phyloP scores from a whole-genome alignment of 164 flowering plant species.

The Umbilicus rupestris region DNA sequence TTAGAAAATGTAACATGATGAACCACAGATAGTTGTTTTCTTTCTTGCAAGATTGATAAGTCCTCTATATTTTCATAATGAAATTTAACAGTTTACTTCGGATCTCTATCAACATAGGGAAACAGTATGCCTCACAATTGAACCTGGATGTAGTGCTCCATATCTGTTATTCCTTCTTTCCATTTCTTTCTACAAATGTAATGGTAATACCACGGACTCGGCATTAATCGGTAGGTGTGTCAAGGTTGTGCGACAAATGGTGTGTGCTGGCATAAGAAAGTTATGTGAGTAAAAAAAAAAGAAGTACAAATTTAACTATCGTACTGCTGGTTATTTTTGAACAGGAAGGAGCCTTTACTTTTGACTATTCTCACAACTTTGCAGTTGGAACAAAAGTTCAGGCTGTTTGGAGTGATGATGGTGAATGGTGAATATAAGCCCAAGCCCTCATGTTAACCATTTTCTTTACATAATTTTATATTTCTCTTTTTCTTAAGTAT shows the following conservation, averaged over 20 bases:
- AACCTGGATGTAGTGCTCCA: background rate
- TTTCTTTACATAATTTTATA: slow-evolving; percentile 10
- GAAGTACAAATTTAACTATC: background rate
- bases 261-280: background rate
- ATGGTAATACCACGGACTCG: background rate
- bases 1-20: background rate
- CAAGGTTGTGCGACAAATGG: background rate
- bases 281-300: background rate
- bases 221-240: background rate
- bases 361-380: slow-evolving; percentile 30
- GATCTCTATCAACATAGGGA: slow-evolving; percentile 5
- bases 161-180: background rate
- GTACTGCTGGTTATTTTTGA: background rate
- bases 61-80: background rate
- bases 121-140: slow-evolving; percentile 6
- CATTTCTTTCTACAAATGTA: background rate
- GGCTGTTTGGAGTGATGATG: slow-evolving; percentile 98
- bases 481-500: slow-evolving; percentile 18
- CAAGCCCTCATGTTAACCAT: background rate
- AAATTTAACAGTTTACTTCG: slow-evolving; percentile 1
- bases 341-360: slow-evolving; percentile 22
- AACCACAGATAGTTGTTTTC: background rate
- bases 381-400: slow-evolving; percentile 79
- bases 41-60: background rate
- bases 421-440: slow-evolving; percentile 65